Conservation (phyloP, 257 asterid genomes). For the Primulina tabacum region DNA sequence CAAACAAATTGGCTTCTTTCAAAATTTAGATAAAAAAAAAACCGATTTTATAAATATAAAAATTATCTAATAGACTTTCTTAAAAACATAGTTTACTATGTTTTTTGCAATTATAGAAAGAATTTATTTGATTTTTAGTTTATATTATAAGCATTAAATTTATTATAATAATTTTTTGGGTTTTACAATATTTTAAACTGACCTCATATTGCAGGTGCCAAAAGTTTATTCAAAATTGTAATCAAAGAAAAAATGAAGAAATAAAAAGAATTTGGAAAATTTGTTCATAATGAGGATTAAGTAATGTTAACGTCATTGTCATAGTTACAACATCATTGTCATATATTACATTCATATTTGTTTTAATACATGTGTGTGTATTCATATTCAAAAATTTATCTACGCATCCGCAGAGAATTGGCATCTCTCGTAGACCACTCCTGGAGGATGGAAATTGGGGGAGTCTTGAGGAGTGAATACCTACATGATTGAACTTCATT, state of each 20-base stretch:
- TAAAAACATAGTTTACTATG: background rate
- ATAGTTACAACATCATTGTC: too few relatives aligned
- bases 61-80: background rate
- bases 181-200: background rate
- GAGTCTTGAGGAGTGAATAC: slow-evolving; percentile 52
- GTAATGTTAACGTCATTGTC: too few relatives aligned
- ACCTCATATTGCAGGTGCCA: background rate
- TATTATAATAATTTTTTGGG: too few relatives aligned
- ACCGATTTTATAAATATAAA: too few relatives aligned
- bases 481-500: slow-evolving; percentile 36
- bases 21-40: too few relatives aligned
- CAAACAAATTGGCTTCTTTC: background rate
- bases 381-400: slow-evolving; percentile 1
- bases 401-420: slow-evolving; percentile 59
- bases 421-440: slow-evolving; percentile 78
- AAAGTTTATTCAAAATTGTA: background rate
- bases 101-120: too few relatives aligned
- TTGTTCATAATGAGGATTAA: too few relatives aligned
- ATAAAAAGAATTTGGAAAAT: too few relatives aligned
- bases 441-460: slow-evolving; percentile 98
- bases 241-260: too few relatives aligned
- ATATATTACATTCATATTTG: too few relatives aligned
- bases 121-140: background rate
- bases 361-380: too few relatives aligned
- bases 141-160: too few relatives aligned